Percentiles rank a stretch among this genome's conserved stretches.
phyloP scores from a whole-genome alignment of 164 flowering plant species.

The Cinnamomum chago region DNA sequence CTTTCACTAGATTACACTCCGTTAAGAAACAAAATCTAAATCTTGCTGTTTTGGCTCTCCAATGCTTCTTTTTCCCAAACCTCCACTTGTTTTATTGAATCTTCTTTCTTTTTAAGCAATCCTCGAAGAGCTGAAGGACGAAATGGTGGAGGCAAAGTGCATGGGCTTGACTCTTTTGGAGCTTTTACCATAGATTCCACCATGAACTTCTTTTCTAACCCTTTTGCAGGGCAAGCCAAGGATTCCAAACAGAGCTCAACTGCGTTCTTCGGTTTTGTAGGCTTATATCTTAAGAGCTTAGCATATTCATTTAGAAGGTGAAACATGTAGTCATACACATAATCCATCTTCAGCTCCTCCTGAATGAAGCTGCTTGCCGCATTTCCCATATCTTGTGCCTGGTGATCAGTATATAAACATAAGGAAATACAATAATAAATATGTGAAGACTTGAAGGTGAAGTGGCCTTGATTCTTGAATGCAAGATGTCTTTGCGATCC shows the following conservation, averaged over 20 bases:
- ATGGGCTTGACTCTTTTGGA: slow-evolving; percentile 40
- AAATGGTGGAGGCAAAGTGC: slow-evolving; percentile 44
- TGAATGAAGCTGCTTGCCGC: slow-evolving; percentile 42
- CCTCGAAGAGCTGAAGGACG: slow-evolving; percentile 21
- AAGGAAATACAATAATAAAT: not conserved
- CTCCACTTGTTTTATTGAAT: slow-evolving; percentile 37
- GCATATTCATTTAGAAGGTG: slow-evolving; percentile 51
- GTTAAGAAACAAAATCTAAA: not conserved
- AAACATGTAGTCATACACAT: slow-evolving; percentile 64
- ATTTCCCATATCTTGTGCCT: slow-evolving; percentile 54
- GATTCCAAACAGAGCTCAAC: slow-evolving; percentile 37
- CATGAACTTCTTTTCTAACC: slow-evolving; percentile 34
- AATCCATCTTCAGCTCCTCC: slow-evolving; percentile 49
- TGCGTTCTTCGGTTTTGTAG: slow-evolving; percentile 33
- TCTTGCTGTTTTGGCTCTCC: slow-evolving; percentile 4
- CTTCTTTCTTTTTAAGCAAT: slow-evolving; percentile 21
- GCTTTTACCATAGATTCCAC: slow-evolving; percentile 42
- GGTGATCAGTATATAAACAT: slow-evolving; percentile 1
- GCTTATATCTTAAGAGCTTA: slow-evolving; percentile 50
- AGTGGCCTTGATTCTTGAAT: not conserved
- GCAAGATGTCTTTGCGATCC: no score
- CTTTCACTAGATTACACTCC: no score
- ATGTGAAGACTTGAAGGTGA: not conserved
- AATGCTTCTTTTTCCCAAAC: slow-evolving; percentile 28
- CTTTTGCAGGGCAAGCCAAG: slow-evolving; percentile 42